Evolutionary conservation across 164 flowering plant genomes (phyloP).

Genomic region (Kingdonia uniflora): DNA sequence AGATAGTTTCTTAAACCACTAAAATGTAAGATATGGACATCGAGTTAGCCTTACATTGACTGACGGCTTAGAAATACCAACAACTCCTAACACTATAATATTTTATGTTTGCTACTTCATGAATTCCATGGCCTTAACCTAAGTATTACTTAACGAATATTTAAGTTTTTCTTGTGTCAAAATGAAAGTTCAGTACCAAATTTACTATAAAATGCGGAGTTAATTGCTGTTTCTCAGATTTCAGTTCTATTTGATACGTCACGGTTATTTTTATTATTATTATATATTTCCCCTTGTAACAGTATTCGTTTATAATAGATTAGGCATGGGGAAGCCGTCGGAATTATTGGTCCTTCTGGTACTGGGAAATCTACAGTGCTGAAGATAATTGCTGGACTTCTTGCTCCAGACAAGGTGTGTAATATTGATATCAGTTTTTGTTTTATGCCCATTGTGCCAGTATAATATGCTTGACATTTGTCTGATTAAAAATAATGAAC

Average conservation of each 20-base stretch:
- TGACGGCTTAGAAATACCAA: no score
- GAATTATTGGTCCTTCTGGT: conserved; percentile 98
- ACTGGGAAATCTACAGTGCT: conserved; percentile 92
- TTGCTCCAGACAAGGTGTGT: conserved; percentile 88
- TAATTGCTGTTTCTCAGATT: no score
- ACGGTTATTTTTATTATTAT: not conserved
- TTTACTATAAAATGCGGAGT: no score
- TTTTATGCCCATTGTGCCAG: no score
- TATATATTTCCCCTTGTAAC: conserved; percentile 6
- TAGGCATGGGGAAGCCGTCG: conserved; percentile 96
- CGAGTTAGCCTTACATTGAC: no score
- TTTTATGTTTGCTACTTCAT: not conserved
- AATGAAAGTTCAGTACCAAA: not conserved
- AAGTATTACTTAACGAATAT: not conserved
- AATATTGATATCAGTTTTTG: not conserved
- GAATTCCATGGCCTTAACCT: no score
- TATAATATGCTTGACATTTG: no score
- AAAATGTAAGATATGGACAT: no score
- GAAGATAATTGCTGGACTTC: conserved; percentile 96
- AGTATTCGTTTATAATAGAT: conserved; percentile 36
- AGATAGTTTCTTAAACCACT: no score
- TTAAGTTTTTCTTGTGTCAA: not conserved
- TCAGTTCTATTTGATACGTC: no score
- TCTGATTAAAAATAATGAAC: no score
- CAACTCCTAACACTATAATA: not conserved